Percentiles rank a stretch among this genome's conserved stretches.
Evolutionary conservation across 495 filamentous ascomycete genomes (phyloP).

Genomic region (Podospora fimiseda): DNA sequence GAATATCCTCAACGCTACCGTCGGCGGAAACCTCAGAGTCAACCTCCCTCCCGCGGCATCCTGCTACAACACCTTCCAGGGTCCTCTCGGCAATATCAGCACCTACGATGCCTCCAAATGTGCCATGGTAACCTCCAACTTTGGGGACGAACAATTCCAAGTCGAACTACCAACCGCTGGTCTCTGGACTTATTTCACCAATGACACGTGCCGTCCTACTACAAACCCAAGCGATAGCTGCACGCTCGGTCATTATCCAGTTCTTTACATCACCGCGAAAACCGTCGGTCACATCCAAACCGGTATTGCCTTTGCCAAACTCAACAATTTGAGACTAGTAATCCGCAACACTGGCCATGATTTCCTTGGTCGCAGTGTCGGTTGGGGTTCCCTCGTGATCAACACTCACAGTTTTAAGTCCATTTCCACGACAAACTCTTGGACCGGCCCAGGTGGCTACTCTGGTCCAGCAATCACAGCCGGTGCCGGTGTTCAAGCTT

Average conservation of each 20-base stretch:
- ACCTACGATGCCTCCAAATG: conserved; percentile 36
- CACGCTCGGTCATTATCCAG: conserved; percentile 51
- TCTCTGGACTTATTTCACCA: conserved; percentile 43
- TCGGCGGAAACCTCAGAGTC: conserved; percentile 33
- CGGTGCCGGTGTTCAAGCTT: conserved; percentile 44
- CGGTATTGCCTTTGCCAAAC: conserved; percentile 47
- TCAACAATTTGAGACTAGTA: conserved; percentile 54
- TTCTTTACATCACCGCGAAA: conserved; percentile 48
- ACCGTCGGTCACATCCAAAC: conserved; percentile 37
- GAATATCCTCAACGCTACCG: conserved; percentile 31
- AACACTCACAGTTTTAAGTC: conserved; percentile 60
- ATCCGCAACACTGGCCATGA: conserved; percentile 63
- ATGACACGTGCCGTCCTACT: conserved; percentile 40
- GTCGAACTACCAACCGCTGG: conserved; percentile 34
- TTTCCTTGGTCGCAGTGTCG: conserved; percentile 51
- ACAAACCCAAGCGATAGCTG: conserved; percentile 44
- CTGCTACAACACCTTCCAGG: conserved; percentile 36
- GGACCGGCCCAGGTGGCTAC: conserved; percentile 32
- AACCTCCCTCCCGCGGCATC: conserved; percentile 34
- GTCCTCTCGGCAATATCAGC: conserved; percentile 31
- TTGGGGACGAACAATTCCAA: conserved; percentile 31
- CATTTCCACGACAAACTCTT: conserved; percentile 34
- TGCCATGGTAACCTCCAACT: conserved; percentile 27
- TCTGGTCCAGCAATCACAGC: conserved; percentile 41
- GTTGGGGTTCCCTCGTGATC: conserved; percentile 52